These are phyloP conservation scores for Hylodesmum podocarpum DNA, from an alignment of 306 rosid genomes.

Conservation along the genomic window DNA sequence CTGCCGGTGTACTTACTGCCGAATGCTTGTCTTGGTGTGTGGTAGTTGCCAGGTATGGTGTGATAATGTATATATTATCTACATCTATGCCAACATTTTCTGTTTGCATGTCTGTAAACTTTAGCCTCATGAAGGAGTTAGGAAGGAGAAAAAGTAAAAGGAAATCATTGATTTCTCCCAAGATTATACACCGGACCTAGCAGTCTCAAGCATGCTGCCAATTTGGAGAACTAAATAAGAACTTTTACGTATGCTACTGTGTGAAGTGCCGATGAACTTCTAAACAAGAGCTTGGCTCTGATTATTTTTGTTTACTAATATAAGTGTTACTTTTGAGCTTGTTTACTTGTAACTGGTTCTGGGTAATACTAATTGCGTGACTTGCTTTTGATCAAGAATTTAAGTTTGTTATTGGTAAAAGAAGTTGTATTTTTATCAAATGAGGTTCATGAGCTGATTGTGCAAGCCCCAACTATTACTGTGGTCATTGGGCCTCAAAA, in stretches of 20 bases:
- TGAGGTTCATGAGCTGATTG: neutral
- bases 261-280: neutral
- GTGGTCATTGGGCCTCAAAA: neutral
- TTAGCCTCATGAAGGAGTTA: neutral
- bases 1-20: constrained; percentile 70
- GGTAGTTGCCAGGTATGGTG: constrained; percentile 69
- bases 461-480: neutral
- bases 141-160: neutral
- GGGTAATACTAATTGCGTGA: neutral
- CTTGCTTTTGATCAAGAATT: neutral
- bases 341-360: constrained; percentile 24
- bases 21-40: constrained; percentile 92
- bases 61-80: neutral
- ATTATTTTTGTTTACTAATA: neutral
- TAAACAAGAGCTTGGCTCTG: constrained; percentile 12
- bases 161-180: neutral
- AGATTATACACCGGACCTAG: neutral
- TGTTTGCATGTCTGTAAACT: neutral
- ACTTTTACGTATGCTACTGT: neutral
- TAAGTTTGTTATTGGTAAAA: neutral
- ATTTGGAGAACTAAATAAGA: constrained; percentile 14
- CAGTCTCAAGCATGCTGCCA: neutral
- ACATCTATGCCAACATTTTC: neutral
- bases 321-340: neutral
- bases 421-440: neutral